Base-by-base conservation (phyloP, 2,329 filamentous ascomycete species). In the Daldinia eschscholtzii region DNA sequence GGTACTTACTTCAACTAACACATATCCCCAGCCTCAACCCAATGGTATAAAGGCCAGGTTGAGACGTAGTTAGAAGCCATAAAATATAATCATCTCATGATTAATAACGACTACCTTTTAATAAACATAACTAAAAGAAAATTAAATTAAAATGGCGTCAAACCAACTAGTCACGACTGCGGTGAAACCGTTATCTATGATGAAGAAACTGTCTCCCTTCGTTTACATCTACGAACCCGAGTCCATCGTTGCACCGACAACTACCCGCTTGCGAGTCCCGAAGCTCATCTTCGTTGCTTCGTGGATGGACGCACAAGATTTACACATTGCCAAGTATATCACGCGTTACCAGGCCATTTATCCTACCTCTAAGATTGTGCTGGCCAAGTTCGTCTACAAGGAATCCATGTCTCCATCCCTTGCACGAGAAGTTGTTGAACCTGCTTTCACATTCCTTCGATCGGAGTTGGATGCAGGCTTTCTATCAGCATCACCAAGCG, bases 281-380 rank as follows among this genome's bases (percentile, higher is more conserved):
- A 81, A 81, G 60, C 80, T 87, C 39, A 80, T 87, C 63, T 69
- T 87, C 26, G 56, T 87, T 39, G 80, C 82, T 39, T 78, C 81
- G 6, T 88, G 86, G 86, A 85, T 86, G 81, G 82, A 81, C 50
- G 85, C 86, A 9, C 80, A 75, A n/a, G 82, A 85, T 42, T 75
- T 76, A 6, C 84, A 87, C 73, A 82, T 87, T 50, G 80, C 81
- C 70, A 88, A 88, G 71, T 88, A 87, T 74, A 79, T 85, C 30
- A 72, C 79, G 3, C 77, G 79, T 28, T 83, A 87, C 74, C 83
- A 83, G 68, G 64, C 72, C 4, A 73, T 82, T 18, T 86, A 83
- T 74, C 84, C 85, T 1, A 74, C 75, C 4, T 79, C 85, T 3
- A 75, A 77, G 35, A 82, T 88, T 58, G 77, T 88, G 33, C 79